These are phyloP conservation scores for Secale cereale DNA, from an alignment of 176 grass and related monocot species.

Conservation along the genomic window DNA sequence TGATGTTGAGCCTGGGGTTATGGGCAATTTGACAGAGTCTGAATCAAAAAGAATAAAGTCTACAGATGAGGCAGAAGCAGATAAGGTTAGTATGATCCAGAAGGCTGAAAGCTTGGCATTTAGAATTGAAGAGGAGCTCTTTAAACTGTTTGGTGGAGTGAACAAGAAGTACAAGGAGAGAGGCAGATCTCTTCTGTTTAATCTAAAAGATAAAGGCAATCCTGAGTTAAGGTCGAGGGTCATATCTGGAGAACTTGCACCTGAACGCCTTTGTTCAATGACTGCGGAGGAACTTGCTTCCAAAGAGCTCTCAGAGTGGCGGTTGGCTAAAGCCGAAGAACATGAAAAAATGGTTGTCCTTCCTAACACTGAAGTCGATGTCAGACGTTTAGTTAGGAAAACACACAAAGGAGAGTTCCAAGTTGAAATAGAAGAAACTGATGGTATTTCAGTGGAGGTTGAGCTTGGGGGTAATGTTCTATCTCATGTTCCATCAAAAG, in stretches of 20 bases:
- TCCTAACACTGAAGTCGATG: conserved; percentile 70
- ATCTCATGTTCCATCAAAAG: conserved; percentile 40
- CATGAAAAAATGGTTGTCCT: conserved; percentile 80
- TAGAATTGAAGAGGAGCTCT: conserved; percentile 90
- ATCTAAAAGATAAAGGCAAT: conserved; percentile 91
- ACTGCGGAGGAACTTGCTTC: conserved; percentile 90
- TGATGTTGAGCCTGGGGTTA: conserved; percentile 25
- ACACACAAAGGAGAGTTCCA: conserved; percentile 98
- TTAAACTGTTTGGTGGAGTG: conserved; percentile 81
- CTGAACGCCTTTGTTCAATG: conserved; percentile 87
- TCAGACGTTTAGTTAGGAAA: conserved; percentile 82
- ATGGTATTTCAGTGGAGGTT: conserved; percentile 70
- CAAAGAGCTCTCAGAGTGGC: conserved; percentile 89
- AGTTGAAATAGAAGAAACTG: conserved; percentile 80
- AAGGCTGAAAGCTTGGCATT: conserved; percentile 67
- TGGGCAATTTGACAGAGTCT: conserved; percentile 19
- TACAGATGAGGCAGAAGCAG: conserved; percentile 13
- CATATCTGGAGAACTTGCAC: conserved; percentile 79
- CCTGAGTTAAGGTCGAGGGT: conserved; percentile 83
- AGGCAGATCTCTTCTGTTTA: conserved; percentile 91
- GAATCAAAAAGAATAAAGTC: conserved; percentile 60
- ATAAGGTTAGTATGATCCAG: conserved; percentile 24
- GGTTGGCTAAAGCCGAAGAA: conserved; percentile 90
- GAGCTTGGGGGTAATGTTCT: conserved; percentile 68
- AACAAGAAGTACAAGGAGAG: conserved; percentile 99